Evolutionary conservation across 2,329 filamentous ascomycete species (phyloP), one percentile per base, ranked within the genome.

Genomic region (Fusarium virguliforme): DNA sequence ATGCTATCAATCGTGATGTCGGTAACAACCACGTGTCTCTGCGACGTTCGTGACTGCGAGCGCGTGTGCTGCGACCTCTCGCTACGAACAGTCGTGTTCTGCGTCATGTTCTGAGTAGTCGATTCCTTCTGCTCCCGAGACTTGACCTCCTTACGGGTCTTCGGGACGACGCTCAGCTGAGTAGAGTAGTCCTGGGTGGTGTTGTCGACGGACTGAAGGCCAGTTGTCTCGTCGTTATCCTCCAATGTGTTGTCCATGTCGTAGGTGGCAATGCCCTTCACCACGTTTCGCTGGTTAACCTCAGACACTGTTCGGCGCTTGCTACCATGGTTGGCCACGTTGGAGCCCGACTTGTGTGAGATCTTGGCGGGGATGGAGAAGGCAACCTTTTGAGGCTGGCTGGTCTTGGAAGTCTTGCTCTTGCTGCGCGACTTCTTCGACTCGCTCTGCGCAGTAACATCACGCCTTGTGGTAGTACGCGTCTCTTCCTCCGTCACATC

Each of bases 241-340:
- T 77, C 74, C 22, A 78, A 68, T 6, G 72, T 71, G 30, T 80
- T 71, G 30, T 80, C 75, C 48, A 76, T 62, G 3, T 76, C 75
- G 26, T 67, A 66, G 4, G 67, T 62, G 1, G 72, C 68, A 32
- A 74, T 50, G 12, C 65, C 72, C 64, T 77, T 78, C 9, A 70
- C 50, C 18, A 67, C 61, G 22, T 58, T 69, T 46, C 68, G 70
- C 13, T 65, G 68, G 50, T 73, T 74, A n/a, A 70, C 65, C 56
- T 77, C 70, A 3, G 74, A 69, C 18, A 65, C 63, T 32, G 64
- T 79, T 54, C 81, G 80, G 8, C 82, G 80, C 75, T 84, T 84
- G 79, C 83, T 84, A 12, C 82, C 81, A 56, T 80, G 79, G 70
- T 84, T 84, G 8, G 82, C 81, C 9, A 79, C 63, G 32, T 81